Evolutionary conservation across 169 alveolate species (phyloP), one percentile per base, ranked within the genome.

Genomic region (Plasmodium vivax): DNA sequence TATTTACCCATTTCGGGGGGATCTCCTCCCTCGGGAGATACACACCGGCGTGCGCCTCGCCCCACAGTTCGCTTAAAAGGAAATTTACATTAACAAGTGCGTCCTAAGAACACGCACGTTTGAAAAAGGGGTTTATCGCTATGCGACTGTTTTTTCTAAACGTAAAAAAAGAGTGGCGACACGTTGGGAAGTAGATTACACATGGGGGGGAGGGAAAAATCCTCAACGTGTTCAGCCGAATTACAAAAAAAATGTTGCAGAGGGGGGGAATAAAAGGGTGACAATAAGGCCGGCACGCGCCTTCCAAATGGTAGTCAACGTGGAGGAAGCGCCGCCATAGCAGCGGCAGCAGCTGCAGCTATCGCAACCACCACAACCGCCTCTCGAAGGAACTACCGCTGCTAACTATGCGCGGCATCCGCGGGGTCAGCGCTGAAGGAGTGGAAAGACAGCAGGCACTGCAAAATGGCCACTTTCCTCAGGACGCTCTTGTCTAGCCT

Each of bases 401-500:
- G 38, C 68, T 38, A 19, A 43, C 43, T 79, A 41, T 80, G 16
- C n/a, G 73, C 51, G 54, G 16, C 45, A 38, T 16, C 45, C 58
- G 14, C 54, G 27, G 47, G 16, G 56, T 81, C 62, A 43, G 27
- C 72, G 82, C 51, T 30, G 19, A 74, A 38, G 6, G 92, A 71
- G 32, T 83, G 84, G 14, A 82, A 92, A 12, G 95, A 92, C 41
- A 92, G 34, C 92, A 92, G 72, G 73, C 58, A 71, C 84, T 92
- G 87, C 23, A 92, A 45, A 45, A 75, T 92, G 14, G 95, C 72
- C 47, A 92, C 54, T 41, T 92, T 72, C 72, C 82, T 92, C 58
- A 92, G 62, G 77, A 92, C 73, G 58, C 58, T 81, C 75, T 92
- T 92, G 75, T 92, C 92, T 62, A 92, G 72, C 84, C 95, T 92